phyloP scores from a whole-genome alignment of 257 asterid species.

The Jasminum sambac region DNA sequence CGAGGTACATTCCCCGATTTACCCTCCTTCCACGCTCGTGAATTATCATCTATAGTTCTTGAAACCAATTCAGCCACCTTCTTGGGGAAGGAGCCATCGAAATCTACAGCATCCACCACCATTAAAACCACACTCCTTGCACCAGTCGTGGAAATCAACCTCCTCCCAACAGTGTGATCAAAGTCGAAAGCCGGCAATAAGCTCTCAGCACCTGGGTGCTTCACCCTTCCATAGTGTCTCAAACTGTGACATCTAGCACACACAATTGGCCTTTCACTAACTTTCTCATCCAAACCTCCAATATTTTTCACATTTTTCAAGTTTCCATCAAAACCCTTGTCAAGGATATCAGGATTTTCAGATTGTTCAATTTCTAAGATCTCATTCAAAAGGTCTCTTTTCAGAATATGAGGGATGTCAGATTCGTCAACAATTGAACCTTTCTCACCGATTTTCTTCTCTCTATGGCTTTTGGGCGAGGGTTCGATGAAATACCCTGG shows the following conservation, averaged over 20 bases:
- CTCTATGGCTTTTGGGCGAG: constrained; percentile 38
- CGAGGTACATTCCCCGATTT: constrained; percentile 85
- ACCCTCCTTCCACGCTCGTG: constrained; percentile 76
- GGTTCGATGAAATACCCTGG: constrained; percentile 65
- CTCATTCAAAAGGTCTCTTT: constrained; percentile 60
- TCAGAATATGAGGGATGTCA: constrained; percentile 57
- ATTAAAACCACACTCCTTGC: constrained; percentile 69
- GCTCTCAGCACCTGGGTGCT: constrained; percentile 66
- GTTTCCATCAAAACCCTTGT: constrained; percentile 34
- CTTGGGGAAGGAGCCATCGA: constrained; percentile 88
- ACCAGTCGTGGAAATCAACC: constrained; percentile 58
- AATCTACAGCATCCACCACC: constrained; percentile 88
- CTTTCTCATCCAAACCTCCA: constrained; percentile 21
- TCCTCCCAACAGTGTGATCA: constrained; percentile 81
- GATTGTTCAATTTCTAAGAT: constrained; percentile 29
- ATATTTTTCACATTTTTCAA: constrained; percentile 21
- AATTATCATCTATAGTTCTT: constrained; percentile 62
- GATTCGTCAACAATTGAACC: constrained; percentile 55
- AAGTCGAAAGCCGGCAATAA: constrained; percentile 87
- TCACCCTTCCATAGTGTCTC: constrained; percentile 68
- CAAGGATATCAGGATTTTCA: constrained; percentile 24
- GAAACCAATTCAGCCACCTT: constrained; percentile 66
- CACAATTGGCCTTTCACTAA: constrained; percentile 53
- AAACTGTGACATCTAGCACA: constrained; percentile 84
- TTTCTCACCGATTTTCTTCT: constrained; percentile 54